Conservation (phyloP, 1,284 basidiomycete species). For the Thecaphora thlaspeos region DNA sequence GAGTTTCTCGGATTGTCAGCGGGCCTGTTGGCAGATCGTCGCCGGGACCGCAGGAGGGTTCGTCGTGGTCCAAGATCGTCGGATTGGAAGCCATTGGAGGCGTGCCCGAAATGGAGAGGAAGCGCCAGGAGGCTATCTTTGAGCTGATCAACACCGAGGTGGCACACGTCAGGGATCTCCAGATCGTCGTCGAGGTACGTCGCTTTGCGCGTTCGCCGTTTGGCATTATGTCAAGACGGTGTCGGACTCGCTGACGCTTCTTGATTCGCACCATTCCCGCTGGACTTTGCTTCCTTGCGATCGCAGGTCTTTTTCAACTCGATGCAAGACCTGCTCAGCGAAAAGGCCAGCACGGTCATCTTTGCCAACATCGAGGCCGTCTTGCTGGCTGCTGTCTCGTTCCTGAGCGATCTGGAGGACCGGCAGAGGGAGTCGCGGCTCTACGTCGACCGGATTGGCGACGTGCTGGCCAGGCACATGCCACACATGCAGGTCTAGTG, state of each 20-base stretch:
- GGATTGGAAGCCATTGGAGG: conserved; percentile 74
- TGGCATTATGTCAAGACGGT: no score
- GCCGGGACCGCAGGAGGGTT: neutral
- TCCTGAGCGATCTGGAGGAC: conserved; percentile 72
- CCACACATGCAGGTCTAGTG: conserved; percentile 72
- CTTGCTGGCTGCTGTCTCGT: conserved; percentile 12
- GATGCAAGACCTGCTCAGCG: conserved; percentile 70
- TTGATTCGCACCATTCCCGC: no score
- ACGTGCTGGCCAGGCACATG: conserved; percentile 75
- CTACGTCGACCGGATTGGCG: conserved; percentile 83
- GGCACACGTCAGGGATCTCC: conserved; percentile 95
- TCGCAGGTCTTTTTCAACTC: conserved; percentile 72
- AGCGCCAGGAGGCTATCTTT: conserved; percentile 96
- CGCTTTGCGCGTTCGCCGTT: no score
- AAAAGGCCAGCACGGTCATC: conserved; percentile 75
- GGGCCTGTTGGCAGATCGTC: neutral
- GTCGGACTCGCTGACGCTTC: no score
- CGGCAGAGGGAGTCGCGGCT: conserved; percentile 85
- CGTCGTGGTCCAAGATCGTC: conserved; percentile 88
- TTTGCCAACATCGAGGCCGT: conserved; percentile 88
- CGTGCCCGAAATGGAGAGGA: conserved; percentile 89
- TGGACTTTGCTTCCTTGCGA: neutral
- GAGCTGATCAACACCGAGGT: conserved; percentile 98
- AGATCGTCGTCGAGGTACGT: conserved; percentile 59
- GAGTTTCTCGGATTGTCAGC: neutral